A percentile compares a stretch with the other conserved stretches of the same genome.
These are phyloP conservation scores for Coemansia sp. DNA, from an alignment of 192 early-diverging fungal genomes.

Conservation along the genomic window DNA sequence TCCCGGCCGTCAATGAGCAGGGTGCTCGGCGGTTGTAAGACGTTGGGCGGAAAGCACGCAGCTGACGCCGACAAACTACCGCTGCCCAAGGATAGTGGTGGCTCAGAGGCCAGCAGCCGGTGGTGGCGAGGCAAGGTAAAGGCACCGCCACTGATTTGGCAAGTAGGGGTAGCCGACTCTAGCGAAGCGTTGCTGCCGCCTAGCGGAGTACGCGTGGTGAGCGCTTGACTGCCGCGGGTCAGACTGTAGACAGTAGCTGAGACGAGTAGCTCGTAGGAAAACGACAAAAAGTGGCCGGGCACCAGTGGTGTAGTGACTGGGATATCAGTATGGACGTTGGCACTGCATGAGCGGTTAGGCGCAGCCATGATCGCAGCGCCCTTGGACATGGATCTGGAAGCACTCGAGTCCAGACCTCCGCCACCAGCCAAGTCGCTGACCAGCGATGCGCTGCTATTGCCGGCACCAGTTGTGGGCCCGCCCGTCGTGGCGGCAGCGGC, in stretches of 20 bases:
- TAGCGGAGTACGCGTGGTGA: slow-evolving; percentile 42
- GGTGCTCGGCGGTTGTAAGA: slow-evolving; percentile 11
- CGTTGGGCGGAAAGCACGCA: slow-evolving; percentile 26
- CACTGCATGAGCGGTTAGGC: slow-evolving; percentile 38
- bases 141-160: slow-evolving; percentile 1
- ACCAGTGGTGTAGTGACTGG: slow-evolving; percentile 32
- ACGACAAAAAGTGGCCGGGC: slow-evolving; percentile 45
- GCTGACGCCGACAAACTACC: slow-evolving; percentile 38
- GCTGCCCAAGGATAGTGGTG: neutral
- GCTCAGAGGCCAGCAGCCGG: slow-evolving; percentile 19
- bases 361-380: slow-evolving; percentile 25
- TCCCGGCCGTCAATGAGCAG: slow-evolving; percentile 28
- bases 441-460: slow-evolving; percentile 9
- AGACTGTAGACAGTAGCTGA: slow-evolving; percentile 44
- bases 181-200: slow-evolving; percentile 12
- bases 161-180: slow-evolving; percentile 20
- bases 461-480: neutral
- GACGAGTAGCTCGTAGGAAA: slow-evolving; percentile 52
- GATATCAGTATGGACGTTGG: slow-evolving; percentile 48
- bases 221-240: slow-evolving; percentile 33
- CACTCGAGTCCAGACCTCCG: neutral
- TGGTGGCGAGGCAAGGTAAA: slow-evolving; percentile 16
- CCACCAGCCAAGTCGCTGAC: slow-evolving; percentile 11
- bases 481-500: slow-evolving; percentile 18
- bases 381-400: slow-evolving; percentile 11